Conservation (phyloP, 352 stramenopile genomes). For the Globisporangium perplexum region DNA sequence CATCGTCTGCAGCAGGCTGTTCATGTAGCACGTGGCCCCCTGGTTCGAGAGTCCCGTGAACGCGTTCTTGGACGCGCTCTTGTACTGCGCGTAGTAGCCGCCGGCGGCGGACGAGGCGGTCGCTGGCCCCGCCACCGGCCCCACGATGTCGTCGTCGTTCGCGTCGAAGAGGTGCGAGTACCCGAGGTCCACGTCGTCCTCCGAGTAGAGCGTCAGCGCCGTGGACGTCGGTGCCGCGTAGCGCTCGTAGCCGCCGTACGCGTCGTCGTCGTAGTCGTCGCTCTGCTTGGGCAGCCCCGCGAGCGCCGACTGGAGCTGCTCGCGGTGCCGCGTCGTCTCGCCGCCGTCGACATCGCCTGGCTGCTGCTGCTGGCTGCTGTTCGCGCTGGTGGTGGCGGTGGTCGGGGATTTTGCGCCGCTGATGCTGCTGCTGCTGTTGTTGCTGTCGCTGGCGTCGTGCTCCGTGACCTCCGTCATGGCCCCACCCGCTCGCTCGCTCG, state of each 20-base stretch:
- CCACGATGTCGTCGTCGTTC: constrained; percentile 12
- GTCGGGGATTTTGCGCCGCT: neutral
- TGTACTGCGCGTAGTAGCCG: constrained; percentile 5
- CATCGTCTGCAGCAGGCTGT: constrained; percentile 90
- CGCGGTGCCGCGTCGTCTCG: constrained; percentile 22
- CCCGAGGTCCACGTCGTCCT: constrained; percentile 18
- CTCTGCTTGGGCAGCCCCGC: constrained; percentile 22
- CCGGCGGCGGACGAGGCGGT: no score
- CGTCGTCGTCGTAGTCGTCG: constrained; percentile 11
- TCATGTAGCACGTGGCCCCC: constrained; percentile 93
- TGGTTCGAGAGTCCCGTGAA: constrained; percentile 88
- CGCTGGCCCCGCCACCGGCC: constrained; percentile 3
- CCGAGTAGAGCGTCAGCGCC: constrained; percentile 40
- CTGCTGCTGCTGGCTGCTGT: constrained; percentile 4
- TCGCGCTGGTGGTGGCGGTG: neutral
- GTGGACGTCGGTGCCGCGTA: constrained; percentile 26
- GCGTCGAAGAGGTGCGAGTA: constrained; percentile 60
- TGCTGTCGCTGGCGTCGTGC: neutral
- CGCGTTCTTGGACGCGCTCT: constrained; percentile 18
- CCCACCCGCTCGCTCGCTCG: neutral
- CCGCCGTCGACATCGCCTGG: constrained; percentile 14
- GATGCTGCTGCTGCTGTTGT: neutral
- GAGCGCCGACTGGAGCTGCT: constrained; percentile 26
- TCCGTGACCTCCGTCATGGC: constrained; percentile 16
- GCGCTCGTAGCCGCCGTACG: constrained; percentile 12